Percentiles rank a stretch among this genome's conserved stretches.
Evolutionary conservation across 768 basidiomycete species (phyloP).

Genomic region (Termitomyces sp.): DNA sequence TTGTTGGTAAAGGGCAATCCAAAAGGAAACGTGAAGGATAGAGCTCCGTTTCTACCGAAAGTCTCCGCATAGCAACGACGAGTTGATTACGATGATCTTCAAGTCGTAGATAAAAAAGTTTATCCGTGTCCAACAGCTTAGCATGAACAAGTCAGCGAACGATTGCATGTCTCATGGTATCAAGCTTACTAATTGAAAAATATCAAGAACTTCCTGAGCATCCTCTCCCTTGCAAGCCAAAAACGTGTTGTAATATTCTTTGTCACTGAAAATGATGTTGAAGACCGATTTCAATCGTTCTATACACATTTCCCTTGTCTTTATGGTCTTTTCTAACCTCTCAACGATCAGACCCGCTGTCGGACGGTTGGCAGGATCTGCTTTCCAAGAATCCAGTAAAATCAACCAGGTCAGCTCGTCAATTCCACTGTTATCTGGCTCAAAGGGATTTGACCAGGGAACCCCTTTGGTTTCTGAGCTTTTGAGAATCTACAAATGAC

Average conservation of each 20-base stretch:
- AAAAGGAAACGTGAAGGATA: conserved; percentile 7
- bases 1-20: neutral
- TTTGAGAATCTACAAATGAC: conserved; percentile 1
- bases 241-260: neutral
- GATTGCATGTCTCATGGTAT: neutral
- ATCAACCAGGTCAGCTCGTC: neutral
- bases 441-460: neutral
- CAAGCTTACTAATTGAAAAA: conserved; percentile 1
- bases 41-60: conserved; percentile 1
- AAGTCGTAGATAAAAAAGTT: neutral
- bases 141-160: neutral
- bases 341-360: neutral
- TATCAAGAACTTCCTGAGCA: neutral
- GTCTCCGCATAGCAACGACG: conserved; percentile 9
- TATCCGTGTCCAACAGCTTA: conserved; percentile 7
- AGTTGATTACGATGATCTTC: conserved; percentile 1
- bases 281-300: neutral
- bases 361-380: neutral
- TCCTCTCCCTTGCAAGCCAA: neutral
- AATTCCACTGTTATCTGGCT: neutral
- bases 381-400: neutral
- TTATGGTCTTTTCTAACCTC: neutral
- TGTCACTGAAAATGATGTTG: neutral
- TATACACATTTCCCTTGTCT: neutral
- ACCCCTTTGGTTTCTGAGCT: neutral